Percentiles rank a stretch among this genome's conserved stretches.
Evolutionary conservation across 306 rosid species (phyloP).

Genomic region (Ormosia semicastrata): DNA sequence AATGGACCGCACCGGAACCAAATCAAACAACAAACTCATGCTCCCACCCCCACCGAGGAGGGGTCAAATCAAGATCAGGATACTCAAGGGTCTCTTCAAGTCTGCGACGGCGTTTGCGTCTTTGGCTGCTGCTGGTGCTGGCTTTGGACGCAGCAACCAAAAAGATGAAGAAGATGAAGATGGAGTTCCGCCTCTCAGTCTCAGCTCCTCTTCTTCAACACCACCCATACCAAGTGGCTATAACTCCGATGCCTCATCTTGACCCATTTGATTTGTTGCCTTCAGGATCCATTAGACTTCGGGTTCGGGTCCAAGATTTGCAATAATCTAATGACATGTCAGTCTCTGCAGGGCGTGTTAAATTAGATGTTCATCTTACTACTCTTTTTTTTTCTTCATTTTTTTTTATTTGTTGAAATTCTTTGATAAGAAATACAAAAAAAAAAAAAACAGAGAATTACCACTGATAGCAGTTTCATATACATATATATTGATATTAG

Average conservation of each 20-base stretch:
- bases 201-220: conserved; percentile 19
- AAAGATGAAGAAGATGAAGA: background rate
- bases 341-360: background rate
- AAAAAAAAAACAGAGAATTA: too few relatives aligned
- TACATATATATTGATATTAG: background rate
- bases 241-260: background rate
- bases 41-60: conserved; percentile 30
- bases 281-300: too few relatives aligned
- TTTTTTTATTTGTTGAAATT: background rate
- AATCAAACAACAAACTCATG: background rate
- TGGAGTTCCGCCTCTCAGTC: conserved; percentile 8
- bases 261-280: too few relatives aligned
- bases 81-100: background rate
- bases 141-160: background rate
- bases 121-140: background rate
- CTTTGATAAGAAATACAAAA: background rate
- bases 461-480: background rate
- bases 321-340: too few relatives aligned
- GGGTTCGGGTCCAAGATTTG: too few relatives aligned
- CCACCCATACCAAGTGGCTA: conserved; percentile 20
- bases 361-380: background rate
- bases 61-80: conserved; percentile 40
- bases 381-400: background rate
- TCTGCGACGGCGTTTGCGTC: background rate
- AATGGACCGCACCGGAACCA: background rate